phyloP scores from a whole-genome alignment of 2,329 filamentous ascomycete species.

The Sclerotinia glacialis region DNA sequence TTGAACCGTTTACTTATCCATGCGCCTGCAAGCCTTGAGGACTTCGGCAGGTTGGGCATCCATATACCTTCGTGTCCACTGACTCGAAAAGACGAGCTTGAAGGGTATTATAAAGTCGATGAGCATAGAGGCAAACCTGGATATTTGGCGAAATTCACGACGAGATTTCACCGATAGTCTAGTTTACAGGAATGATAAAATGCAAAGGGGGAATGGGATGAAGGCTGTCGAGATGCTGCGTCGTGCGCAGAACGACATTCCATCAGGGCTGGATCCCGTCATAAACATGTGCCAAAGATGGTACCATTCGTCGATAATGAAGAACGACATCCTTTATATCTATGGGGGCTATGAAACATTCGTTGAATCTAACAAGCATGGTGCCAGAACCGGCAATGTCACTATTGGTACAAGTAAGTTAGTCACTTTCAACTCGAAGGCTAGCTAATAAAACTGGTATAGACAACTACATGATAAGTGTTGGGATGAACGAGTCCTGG shows the following conservation, averaged over 20 bases:
- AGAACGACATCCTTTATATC: slow-evolving; percentile 19
- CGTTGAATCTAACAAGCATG: slow-evolving; percentile 15
- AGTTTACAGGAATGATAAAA: background rate
- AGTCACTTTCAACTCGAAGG: no score
- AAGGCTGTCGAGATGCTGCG: slow-evolving; percentile 7
- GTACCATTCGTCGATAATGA: slow-evolving; percentile 19
- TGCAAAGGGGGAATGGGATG: background rate
- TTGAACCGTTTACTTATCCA: background rate
- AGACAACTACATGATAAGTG: slow-evolving; percentile 25
- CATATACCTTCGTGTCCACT: background rate
- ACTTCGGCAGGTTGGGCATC: background rate
- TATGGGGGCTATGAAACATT: slow-evolving; percentile 22
- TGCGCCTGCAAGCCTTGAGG: background rate
- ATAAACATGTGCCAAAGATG: slow-evolving; percentile 21
- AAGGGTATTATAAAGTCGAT: slow-evolving; percentile 9
- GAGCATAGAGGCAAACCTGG: background rate
- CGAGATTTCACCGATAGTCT: background rate
- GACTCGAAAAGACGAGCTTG: background rate
- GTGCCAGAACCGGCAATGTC: background rate
- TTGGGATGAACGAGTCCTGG: slow-evolving; percentile 25
- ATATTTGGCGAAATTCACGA: background rate
- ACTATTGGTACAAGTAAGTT: slow-evolving; percentile 27
- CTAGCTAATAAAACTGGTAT: slow-evolving; percentile 1
- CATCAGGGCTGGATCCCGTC: slow-evolving; percentile 14
- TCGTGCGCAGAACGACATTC: slow-evolving; percentile 16